Conservation (phyloP, 768 basidiomycete genomes). For the Naganishia vaughanmartiniae region DNA sequence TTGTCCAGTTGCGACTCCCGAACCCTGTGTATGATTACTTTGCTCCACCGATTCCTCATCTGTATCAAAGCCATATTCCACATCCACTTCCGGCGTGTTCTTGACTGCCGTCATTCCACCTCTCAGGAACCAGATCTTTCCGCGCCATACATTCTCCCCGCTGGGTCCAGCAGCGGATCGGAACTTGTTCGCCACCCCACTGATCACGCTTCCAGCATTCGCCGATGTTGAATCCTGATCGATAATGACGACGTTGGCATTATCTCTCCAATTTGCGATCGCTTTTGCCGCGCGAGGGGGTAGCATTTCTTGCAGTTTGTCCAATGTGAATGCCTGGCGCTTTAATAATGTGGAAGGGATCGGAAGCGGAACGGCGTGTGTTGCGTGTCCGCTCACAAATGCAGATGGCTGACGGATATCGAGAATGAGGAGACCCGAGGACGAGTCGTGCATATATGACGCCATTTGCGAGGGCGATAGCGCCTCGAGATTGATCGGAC, state of each 20-base stretch:
- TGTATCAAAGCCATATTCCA: conserved; percentile 53
- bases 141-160: conserved; percentile 55
- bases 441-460: conserved; percentile 21
- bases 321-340: conserved; percentile 77
- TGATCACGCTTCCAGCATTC: conserved; percentile 57
- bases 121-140: conserved; percentile 71
- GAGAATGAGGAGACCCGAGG: conserved; percentile 61
- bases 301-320: conserved; percentile 77
- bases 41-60: conserved; percentile 13
- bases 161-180: conserved; percentile 35
- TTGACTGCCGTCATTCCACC: conserved; percentile 64
- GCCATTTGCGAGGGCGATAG: conserved; percentile 30
- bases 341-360: conserved; percentile 93
- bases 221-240: conserved; percentile 72
- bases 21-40: background rate
- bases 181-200: conserved; percentile 53
- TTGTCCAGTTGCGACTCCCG: background rate
- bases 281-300: conserved; percentile 55
- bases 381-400: conserved; percentile 65
- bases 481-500: background rate
- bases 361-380: conserved; percentile 73
- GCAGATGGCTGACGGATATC: conserved; percentile 84
- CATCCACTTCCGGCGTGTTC: conserved; percentile 56
- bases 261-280: conserved; percentile 36
- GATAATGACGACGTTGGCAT: conserved; percentile 68